phyloP scores from a whole-genome alignment of 2,329 filamentous ascomycete genomes.

The Lasiodiplodia sp. region DNA sequence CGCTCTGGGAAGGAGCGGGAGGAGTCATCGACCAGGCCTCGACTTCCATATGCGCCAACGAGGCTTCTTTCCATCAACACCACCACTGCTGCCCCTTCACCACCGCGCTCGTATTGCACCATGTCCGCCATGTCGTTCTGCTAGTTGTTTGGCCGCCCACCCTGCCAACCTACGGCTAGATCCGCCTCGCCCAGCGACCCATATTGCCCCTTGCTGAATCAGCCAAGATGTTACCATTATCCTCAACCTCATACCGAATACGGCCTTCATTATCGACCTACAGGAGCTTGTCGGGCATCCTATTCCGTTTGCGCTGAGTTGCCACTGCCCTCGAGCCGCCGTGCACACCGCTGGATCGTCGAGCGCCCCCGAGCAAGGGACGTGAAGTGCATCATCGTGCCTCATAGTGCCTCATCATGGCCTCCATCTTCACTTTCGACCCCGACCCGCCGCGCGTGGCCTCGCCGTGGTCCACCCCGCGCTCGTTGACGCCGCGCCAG shows the following conservation, averaged over 20 bases:
- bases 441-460: constrained; percentile 85
- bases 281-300: background rate
- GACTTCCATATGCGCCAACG: background rate
- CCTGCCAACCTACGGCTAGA: background rate
- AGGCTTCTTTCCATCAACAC: constrained; percentile 10
- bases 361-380: background rate
- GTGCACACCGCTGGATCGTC: background rate
- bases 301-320: constrained; percentile 7
- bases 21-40: constrained; percentile 15
- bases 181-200: constrained; percentile 11
- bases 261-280: constrained; percentile 33
- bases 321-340: background rate
- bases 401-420: constrained; percentile 63
- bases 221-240: constrained; percentile 60
- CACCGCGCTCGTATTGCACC: constrained; percentile 5
- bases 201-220: constrained; percentile 9
- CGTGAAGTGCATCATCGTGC: background rate
- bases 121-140: constrained; percentile 9
- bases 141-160: constrained; percentile 2
- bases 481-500: constrained; percentile 40
- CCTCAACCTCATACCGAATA: constrained; percentile 56
- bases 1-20: background rate
- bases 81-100: background rate
- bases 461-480: constrained; percentile 82
- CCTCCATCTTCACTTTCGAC: constrained; percentile 95